These are phyloP conservation scores for Hordeum marinum DNA, from an alignment of 176 grass and related monocot genomes.

Conservation along the genomic window DNA sequence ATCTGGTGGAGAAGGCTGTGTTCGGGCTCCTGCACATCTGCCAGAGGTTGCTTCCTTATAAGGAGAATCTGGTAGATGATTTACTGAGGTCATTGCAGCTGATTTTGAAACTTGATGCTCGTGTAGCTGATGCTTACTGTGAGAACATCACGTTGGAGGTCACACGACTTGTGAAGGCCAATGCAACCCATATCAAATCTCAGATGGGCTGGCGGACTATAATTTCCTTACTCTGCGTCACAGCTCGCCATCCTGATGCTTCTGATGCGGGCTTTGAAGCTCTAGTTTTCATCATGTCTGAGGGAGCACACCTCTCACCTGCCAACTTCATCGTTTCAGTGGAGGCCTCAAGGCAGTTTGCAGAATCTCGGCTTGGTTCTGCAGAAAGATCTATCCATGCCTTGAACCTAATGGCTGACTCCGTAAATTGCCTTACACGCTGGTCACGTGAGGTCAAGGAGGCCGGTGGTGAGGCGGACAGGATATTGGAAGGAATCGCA, in stretches of 20 bases:
- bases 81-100: conserved; percentile 81
- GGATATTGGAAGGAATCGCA: conserved; percentile 76
- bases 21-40: conserved; percentile 91
- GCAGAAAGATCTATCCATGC: conserved; percentile 80
- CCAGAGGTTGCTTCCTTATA: conserved; percentile 94
- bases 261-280: conserved; percentile 95
- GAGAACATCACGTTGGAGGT: conserved; percentile 96
- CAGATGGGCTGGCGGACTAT: conserved; percentile 97
- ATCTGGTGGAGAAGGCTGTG: conserved; percentile 94
- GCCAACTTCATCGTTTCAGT: conserved; percentile 77
- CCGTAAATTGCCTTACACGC: conserved; percentile 65
- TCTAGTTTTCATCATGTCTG: conserved; percentile 87
- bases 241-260: conserved; percentile 94
- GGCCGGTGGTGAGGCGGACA: conserved; percentile 56
- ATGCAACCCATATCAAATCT: conserved; percentile 83
- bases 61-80: conserved; percentile 91
- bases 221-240: conserved; percentile 83
- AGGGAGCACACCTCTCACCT: conserved; percentile 76
- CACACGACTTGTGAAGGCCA: conserved; percentile 78
- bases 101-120: conserved; percentile 94
- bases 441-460: conserved; percentile 75
- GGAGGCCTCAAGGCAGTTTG: conserved; percentile 92
- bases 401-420: conserved; percentile 81
- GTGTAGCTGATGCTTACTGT: conserved; percentile 98
- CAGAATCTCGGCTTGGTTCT: conserved; percentile 83